These are phyloP conservation scores for Penicillium sp. DNA, from an alignment of 2,329 filamentous ascomycete genomes.

Conservation along the genomic window DNA sequence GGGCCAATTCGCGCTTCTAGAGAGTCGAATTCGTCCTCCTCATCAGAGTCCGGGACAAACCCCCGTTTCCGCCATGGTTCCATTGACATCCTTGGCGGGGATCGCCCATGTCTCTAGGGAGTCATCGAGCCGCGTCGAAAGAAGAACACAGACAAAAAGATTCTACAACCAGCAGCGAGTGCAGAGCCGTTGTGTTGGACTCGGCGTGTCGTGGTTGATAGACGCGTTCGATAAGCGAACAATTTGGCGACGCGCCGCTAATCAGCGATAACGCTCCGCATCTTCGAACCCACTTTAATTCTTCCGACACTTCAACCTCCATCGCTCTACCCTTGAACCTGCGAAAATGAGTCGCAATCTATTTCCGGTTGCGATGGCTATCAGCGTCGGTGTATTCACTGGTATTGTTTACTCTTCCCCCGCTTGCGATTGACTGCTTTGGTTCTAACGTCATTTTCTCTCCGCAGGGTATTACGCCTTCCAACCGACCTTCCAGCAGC, in stretches of 20 bases:
- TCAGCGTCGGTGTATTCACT: slow-evolving; percentile 42
- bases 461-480: slow-evolving; percentile 44
- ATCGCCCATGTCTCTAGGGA: slow-evolving; percentile 37
- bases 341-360: slow-evolving; percentile 38
- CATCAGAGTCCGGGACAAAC: slow-evolving; percentile 53
- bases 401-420: slow-evolving; percentile 24
- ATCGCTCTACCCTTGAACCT: not conserved
- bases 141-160: not conserved
- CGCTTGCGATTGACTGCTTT: not conserved
- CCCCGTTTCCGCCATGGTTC: slow-evolving; percentile 52
- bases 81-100: slow-evolving; percentile 38
- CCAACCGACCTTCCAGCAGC: slow-evolving; percentile 41
- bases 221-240: slow-evolving; percentile 3
- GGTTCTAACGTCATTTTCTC: slow-evolving; percentile 15
- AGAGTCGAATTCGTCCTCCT: slow-evolving; percentile 43
- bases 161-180: not conserved
- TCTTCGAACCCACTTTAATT: slow-evolving; percentile 13
- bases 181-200: not conserved
- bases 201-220: not conserved
- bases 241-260: slow-evolving; percentile 28
- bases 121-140: slow-evolving; percentile 22
- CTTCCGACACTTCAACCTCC: slow-evolving; percentile 2
- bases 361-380: slow-evolving; percentile 36
- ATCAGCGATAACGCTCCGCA: slow-evolving; percentile 24
- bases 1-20: slow-evolving; percentile 22